Evolutionary conservation across 2,329 filamentous ascomycete genomes (phyloP).

Genomic region (Aspergillus amoenus): DNA sequence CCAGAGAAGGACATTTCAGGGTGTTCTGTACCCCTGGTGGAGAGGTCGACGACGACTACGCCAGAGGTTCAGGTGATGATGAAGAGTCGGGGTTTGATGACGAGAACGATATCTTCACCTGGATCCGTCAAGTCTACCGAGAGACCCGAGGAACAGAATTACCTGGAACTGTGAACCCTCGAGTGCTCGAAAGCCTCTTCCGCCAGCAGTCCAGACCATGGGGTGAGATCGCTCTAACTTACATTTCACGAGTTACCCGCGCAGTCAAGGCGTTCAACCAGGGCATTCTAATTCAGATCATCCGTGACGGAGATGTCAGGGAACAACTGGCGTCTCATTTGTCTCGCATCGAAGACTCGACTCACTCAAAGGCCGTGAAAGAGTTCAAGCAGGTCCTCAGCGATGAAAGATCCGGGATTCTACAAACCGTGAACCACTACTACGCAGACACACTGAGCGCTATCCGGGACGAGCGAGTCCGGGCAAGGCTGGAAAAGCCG

Average conservation of each 20-base stretch:
- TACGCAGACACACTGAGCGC: conserved; percentile 46
- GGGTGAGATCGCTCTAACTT: conserved; percentile 10
- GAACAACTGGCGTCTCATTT: neutral
- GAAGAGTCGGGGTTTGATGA: too few relatives aligned
- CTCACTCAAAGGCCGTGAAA: neutral
- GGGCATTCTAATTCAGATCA: neutral
- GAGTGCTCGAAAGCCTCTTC: conserved; percentile 20
- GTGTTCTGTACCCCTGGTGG: conserved; percentile 11
- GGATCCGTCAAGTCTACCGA: conserved; percentile 19
- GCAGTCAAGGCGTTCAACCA: neutral
- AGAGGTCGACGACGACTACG: neutral
- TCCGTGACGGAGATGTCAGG: neutral
- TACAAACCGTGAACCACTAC: conserved; percentile 53
- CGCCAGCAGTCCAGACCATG: conserved; percentile 18
- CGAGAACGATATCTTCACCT: conserved; percentile 14
- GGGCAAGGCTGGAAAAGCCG: neutral
- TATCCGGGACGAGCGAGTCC: conserved; percentile 17
- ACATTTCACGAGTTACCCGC: neutral
- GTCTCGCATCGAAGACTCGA: neutral
- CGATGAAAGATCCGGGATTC: conserved; percentile 48
- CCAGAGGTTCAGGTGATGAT: neutral
- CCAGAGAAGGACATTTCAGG: conserved; percentile 10
- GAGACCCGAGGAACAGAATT: conserved; percentile 22
- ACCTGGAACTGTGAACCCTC: conserved; percentile 21
- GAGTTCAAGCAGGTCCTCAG: conserved; percentile 28